These are phyloP conservation scores for Aegle marmelos DNA, from an alignment of 345 rosid genomes.

Conservation along the genomic window DNA sequence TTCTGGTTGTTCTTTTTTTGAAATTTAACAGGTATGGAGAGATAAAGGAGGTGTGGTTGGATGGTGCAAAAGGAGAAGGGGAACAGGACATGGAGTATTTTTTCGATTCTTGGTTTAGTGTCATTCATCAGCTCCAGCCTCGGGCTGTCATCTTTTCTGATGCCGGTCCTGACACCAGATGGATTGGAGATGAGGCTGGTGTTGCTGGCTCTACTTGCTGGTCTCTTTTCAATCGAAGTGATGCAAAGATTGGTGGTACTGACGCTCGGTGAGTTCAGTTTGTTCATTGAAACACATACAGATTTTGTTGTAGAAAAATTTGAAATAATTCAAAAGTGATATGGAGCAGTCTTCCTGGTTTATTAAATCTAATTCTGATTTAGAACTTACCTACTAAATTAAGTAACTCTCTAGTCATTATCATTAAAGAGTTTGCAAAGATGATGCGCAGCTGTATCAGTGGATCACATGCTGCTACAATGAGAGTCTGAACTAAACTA, in stretches of 20 bases:
- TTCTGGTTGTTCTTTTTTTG: too few species aligned
- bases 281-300: not conserved
- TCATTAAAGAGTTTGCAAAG: not conserved
- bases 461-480: not conserved
- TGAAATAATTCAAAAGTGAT: too few species aligned
- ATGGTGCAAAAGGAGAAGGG: constrained; percentile 84
- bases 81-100: constrained; percentile 75
- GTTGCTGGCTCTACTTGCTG: constrained; percentile 68
- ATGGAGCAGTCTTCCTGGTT: not conserved
- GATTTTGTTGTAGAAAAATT: not conserved
- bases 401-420: too few species aligned
- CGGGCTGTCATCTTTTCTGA: constrained; percentile 76
- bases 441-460: not conserved
- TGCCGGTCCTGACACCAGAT: constrained; percentile 78
- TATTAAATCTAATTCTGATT: not conserved
- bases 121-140: constrained; percentile 78
- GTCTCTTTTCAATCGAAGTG: constrained; percentile 73
- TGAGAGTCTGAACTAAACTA: not conserved
- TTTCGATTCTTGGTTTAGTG: constrained; percentile 75
- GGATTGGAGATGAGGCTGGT: constrained; percentile 86
- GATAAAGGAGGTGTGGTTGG: constrained; percentile 72
- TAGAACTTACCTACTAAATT: not conserved
- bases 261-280: constrained; percentile 54
- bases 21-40: constrained; percentile 65
- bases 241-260: constrained; percentile 54